A percentile compares a stretch with the other conserved stretches of the same genome.
Conservation (phyloP, 371 early-diverging fungal species). For the Mucor plumbeus region DNA sequence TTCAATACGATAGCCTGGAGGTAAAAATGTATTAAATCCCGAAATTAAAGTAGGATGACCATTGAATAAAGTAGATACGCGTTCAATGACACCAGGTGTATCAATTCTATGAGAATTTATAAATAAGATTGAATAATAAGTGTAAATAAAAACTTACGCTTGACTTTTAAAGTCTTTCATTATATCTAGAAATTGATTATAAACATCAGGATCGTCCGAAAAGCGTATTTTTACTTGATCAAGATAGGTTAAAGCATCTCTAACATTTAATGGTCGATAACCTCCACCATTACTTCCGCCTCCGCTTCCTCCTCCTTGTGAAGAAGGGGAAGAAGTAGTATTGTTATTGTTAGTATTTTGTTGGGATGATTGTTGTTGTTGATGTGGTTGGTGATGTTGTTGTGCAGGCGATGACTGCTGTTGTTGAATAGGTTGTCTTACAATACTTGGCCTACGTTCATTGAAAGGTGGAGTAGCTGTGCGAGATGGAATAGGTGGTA, state of each 20-base stretch:
- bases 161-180: conserved; percentile 99
- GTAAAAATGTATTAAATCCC: conserved; percentile 99
- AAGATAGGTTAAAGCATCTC: conserved; percentile 97
- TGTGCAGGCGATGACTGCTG: background rate
- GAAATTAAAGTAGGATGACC: conserved; percentile 93
- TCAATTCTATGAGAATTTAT: conserved; percentile 22
- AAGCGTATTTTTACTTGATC: conserved; percentile 97
- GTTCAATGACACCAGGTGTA: conserved; percentile 96
- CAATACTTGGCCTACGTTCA: conserved; percentile 28
- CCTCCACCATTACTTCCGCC: conserved; percentile 7
- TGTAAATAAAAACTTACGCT: conserved; percentile 60
- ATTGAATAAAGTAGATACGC: conserved; percentile 94
- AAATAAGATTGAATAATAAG: background rate
- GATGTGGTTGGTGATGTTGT: conserved; percentile 4
- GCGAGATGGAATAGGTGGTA: conserved; percentile 27
- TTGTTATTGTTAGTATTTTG: background rate
- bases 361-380: conserved; percentile 6
- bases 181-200: conserved; percentile 97
- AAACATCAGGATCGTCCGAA: conserved; percentile 91
- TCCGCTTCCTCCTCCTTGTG: background rate
- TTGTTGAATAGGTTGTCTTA: conserved; percentile 16
- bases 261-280: conserved; percentile 62
- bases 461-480: conserved; percentile 26
- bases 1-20: conserved; percentile 97
- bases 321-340: conserved; percentile 12